Base-by-base conservation (phyloP, 2,329 filamentous ascomycete genomes). In the Clonostachys rosea region DNA sequence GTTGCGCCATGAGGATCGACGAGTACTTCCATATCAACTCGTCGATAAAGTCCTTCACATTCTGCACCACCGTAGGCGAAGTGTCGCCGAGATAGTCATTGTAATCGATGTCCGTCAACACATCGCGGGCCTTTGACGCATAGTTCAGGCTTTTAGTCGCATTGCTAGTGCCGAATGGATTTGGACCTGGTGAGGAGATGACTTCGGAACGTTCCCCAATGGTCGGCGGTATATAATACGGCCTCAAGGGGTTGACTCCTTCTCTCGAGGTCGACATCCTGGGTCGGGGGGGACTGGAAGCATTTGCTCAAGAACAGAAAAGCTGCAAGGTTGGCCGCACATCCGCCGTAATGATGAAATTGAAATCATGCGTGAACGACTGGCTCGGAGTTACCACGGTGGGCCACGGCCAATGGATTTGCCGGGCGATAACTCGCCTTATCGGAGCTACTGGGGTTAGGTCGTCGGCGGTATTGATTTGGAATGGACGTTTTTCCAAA, bases 21-120 rank as follows among this genome's bases (percentile, higher is more conserved):
- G 86, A 87, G 70, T 99, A 99, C 63, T 94, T 92, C 84, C 91
- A 95, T 65, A 95, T 64, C 54, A 94, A 81, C 64, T 91, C 86
- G 62, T 97, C 91, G 43, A 96, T 62, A 50, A 95, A 71, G 52
- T 86, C 84, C 62, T 87, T 89, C 40, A 86, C 74, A 53, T 87
- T 87, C 56, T 89, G 86, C 11, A 90, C 76, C 30, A 84, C 78
- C 1, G 88, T 89, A 0, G 87, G 88, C 30, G 87, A 89, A 18
- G 81, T 74, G 49, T 95, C 89, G 39, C 85, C 77, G 18, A 95
- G 73, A 64, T 95, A 95, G 56, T 91, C 88, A 55, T 88, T 87
- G 74, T 95, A 96, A 70, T 97, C 92, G 53, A 97, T 77, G 62
- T 97, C 92, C 45, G 86, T 85, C 51, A 96, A 84, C 50, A 95